These are phyloP conservation scores for Rhizoclosmatium sp. DNA, from an alignment of 192 early-diverging fungal species.

Conservation along the genomic window DNA sequence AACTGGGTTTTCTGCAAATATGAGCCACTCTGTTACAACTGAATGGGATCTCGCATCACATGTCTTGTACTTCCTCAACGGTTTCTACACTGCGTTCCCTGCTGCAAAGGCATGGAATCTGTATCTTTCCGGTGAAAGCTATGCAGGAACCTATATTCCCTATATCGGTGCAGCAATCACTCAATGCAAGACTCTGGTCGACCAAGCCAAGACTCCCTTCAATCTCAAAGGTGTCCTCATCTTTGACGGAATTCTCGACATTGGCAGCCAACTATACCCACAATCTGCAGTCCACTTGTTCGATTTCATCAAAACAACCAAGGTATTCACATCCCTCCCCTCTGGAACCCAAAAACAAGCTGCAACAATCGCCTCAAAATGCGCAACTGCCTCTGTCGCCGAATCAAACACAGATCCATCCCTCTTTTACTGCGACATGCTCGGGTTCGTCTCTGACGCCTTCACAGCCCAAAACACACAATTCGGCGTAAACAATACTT, in stretches of 20 bases:
- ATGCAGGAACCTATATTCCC: slow-evolving; percentile 52
- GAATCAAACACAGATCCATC: background rate
- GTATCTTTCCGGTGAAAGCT: slow-evolving; percentile 52
- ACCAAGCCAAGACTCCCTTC: slow-evolving; percentile 8
- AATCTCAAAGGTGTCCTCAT: slow-evolving; percentile 40
- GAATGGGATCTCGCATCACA: slow-evolving; percentile 27
- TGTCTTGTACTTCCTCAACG: slow-evolving; percentile 44
- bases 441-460: background rate
- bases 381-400: background rate
- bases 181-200: slow-evolving; percentile 10
- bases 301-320: background rate
- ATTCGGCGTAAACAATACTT: background rate
- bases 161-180: slow-evolving; percentile 47
- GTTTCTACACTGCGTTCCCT: slow-evolving; percentile 50
- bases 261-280: background rate
- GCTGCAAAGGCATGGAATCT: slow-evolving; percentile 38
- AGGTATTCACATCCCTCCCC: background rate
- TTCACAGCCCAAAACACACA: background rate
- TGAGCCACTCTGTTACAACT: too few species aligned
- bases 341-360: too few species aligned
- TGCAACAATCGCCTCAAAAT: background rate
- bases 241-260: slow-evolving; percentile 32
- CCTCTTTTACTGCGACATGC: slow-evolving; percentile 13
- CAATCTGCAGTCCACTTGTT: background rate
- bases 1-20: slow-evolving; percentile 30